phyloP scores from a whole-genome alignment of 305 asterid species.

The Solanum hybrid region DNA sequence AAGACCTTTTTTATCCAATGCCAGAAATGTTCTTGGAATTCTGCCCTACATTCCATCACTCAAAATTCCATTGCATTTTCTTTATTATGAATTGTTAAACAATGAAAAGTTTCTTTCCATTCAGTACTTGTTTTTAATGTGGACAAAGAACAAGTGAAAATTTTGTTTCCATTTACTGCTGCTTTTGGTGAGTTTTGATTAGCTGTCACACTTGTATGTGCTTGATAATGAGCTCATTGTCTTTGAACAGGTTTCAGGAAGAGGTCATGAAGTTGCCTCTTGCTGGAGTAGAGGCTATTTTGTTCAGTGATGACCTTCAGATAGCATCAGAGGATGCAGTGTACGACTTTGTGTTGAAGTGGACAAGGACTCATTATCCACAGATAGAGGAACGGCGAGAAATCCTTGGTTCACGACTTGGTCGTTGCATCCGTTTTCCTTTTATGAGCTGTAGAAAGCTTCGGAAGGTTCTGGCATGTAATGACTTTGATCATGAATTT shows the following conservation, averaged over 20 bases:
- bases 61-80: background rate
- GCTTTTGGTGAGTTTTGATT: background rate
- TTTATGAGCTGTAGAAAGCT: slow-evolving; percentile 80
- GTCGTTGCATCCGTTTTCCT: slow-evolving; percentile 75
- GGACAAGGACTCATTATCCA: slow-evolving; percentile 67
- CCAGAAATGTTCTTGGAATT: background rate
- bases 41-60: background rate
- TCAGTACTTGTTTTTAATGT: background rate
- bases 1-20: background rate
- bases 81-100: background rate
- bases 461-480: slow-evolving; percentile 69
- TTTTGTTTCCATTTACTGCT: background rate
- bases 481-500: slow-evolving; percentile 69
- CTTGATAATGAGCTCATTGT: background rate
- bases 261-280: slow-evolving; percentile 81
- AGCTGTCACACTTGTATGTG: background rate
- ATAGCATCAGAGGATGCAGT: slow-evolving; percentile 95
- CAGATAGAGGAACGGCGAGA: slow-evolving; percentile 68
- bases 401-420: slow-evolving; percentile 56
- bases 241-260: slow-evolving; percentile 60
- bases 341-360: slow-evolving; percentile 70
- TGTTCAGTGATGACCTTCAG: slow-evolving; percentile 85
- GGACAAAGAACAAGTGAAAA: background rate
- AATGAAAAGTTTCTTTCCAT: background rate
- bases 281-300: slow-evolving; percentile 84